Evolutionary conservation across 2,329 filamentous ascomycete genomes (phyloP), one percentile per base, ranked within the genome.

Genomic region (Zalaria sp.): DNA sequence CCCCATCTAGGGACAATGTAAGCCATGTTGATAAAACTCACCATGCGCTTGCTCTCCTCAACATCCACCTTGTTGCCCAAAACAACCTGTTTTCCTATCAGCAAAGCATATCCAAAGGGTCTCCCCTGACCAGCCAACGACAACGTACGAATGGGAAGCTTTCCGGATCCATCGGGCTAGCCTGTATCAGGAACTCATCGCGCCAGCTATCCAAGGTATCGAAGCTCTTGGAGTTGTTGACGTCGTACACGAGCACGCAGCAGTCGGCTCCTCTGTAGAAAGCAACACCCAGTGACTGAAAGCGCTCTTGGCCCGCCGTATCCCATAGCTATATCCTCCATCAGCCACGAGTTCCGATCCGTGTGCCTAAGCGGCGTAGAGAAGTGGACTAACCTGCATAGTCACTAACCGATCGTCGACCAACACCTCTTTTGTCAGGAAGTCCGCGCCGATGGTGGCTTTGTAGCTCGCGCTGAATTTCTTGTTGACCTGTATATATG

Each of bases 381-480:
- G 18, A 18, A 18, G 18, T 25, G 27, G 40, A 29, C 48, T 31
- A 72, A 85, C 83, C 81, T 96, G 91, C 87, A 98, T 96, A 31
- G 91, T 98, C 51, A 98, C 91, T 58, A 96, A 77, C 59, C 89
- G 78, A 66, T 96, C 91, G 65, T 96, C 91, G 42, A 98, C 89
- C 50, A 95, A 72, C 34, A 98, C 91, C 69, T 98, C 91, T 63
- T 94, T 93, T 43, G 91, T 98, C 47, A 98, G 73, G 67, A 98
- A 98, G 65, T 98, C 91, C 62, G 91, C 91, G 52, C 91, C 91
- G 62, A 98, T 98, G 37, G 91, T 98, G 46, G 91, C 91, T 71
- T 98, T 98, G 79, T 98, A 98, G 71, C 88, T 95, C 53, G 88
- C 89, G 63, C 88, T 95, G 72, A 98, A 98, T 65, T 98, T 96